Base-by-base conservation (phyloP, 1,284 basidiomycete genomes). In the Rhodotorula sp. region DNA sequence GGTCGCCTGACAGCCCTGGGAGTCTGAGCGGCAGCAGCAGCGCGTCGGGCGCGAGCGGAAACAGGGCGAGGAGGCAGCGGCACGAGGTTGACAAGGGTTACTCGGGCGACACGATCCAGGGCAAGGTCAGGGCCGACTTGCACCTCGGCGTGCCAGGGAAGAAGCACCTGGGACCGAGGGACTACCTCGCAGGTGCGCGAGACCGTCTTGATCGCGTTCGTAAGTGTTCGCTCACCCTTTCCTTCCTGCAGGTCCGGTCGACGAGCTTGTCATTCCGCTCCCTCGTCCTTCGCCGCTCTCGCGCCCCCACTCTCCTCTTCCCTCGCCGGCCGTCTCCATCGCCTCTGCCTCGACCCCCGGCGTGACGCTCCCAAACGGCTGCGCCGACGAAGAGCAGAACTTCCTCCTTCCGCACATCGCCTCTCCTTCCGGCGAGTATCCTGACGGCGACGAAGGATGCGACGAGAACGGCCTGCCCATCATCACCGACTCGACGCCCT, bases 401-500 rank as follows among this genome's bases (percentile, higher is more conserved):
- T 44, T 57, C 55, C 34, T 34, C 18, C 20, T 16, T 13, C 37
- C 37, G 8, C 16, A 40, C 20, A 24, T 16, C n/a, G 5, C n/a
- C 15, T 40, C 37, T 28, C 37, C 24, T 13, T 40, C n/a, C 13
- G 55, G 37, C 11, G 30, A 34, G 31, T 24, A 51, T 3, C 30
- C 26, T 18, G 50, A 52, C 10, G 59, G 22, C 34, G 59, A 40
- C 28, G 55, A 16, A n/a, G 16, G 9, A 4, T 16, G 26, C n/a
- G 60, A 61, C 37, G 54, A 24, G 9, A 50, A 63, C 46, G 52
- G 54, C 31, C 46, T 58, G 1, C 60, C 69, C 24, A 59, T 69
- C 52, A 58, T 64, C 54, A 52, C 56, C 58, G 74, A 75, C 59
- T 75, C 74, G 28, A 75, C 74, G 2, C 74, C 74, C 4, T 75